Evolutionary conservation across 169 alveolate genomes (phyloP).

Genomic region (Plasmodium inui): DNA sequence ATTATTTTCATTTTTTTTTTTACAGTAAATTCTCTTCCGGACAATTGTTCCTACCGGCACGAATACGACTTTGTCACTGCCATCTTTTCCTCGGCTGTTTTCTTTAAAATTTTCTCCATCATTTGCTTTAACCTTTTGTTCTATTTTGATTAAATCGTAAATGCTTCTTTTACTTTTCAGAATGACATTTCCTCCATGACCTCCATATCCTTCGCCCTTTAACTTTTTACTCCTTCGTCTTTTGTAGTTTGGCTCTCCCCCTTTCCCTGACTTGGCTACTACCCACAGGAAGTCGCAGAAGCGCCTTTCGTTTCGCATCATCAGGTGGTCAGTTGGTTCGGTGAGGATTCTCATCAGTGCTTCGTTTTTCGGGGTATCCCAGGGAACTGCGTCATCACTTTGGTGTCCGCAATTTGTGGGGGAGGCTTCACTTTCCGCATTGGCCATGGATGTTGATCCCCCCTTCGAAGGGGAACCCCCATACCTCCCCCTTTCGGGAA

Average conservation of each 20-base stretch:
- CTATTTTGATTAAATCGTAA: slow-evolving; percentile 81
- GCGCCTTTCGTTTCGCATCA: slow-evolving; percentile 82
- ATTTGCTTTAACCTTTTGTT: slow-evolving; percentile 79
- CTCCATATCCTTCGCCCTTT: slow-evolving; percentile 88
- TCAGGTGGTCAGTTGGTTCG: slow-evolving; percentile 34
- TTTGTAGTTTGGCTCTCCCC: slow-evolving; percentile 83
- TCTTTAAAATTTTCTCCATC: slow-evolving; percentile 84
- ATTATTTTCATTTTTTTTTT: slow-evolving; percentile 66
- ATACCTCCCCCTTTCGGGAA: background rate
- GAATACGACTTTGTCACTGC: slow-evolving; percentile 70
- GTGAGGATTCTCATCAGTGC: slow-evolving; percentile 62
- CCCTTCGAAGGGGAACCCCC: background rate
- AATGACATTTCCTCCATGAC: slow-evolving; percentile 86
- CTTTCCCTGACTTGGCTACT: slow-evolving; percentile 82
- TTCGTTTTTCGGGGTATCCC: slow-evolving; percentile 7
- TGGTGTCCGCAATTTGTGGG: background rate
- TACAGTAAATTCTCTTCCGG: slow-evolving; percentile 81
- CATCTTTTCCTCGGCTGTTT: slow-evolving; percentile 86
- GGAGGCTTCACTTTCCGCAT: background rate
- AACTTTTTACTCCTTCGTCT: slow-evolving; percentile 77
- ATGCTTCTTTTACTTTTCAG: slow-evolving; percentile 81
- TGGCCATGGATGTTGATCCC: background rate
- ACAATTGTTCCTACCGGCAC: slow-evolving; percentile 86
- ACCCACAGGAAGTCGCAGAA: slow-evolving; percentile 83
- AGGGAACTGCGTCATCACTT: background rate